Evolutionary conservation across 768 basidiomycete genomes (phyloP), one percentile per base, ranked within the genome.

Genomic region (Clitopilus passeckerianus): DNA sequence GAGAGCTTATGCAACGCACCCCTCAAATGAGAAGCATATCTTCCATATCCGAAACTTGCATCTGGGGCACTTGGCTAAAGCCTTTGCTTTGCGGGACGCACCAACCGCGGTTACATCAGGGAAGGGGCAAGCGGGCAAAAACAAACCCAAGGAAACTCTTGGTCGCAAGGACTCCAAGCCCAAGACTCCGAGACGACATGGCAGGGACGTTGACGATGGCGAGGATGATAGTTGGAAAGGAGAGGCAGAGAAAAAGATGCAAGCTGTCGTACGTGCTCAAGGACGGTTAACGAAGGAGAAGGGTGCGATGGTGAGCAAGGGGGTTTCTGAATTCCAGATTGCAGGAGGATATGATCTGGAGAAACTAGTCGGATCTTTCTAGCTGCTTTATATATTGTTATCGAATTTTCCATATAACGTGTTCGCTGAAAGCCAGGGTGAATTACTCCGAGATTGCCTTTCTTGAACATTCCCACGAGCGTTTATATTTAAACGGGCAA

Each of bases 1-100:
- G 77, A 85, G 96, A 57, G 97, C 97, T 0, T 99, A 98, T 72
- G 90, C 97, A 30, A 99, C 97, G 0, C 97, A 99, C 74, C 95
- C 97, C 0, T 83, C 90, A 15, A 86, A 88, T 61, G 97, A 98
- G 72, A 99, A 98, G 68, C 87, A 93, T 63, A 92, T 98, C 56
- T 99, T 99, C 78, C 95, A 98, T 72, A 87, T 98, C 60, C 90
- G 90, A 15, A 86, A 96, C 69, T 80, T 98, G 8, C 97, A 99
- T 69, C 82, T 97, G 46, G 97, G 97, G 1, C 97, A 99, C 76
- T 74, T 93, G 52, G 93, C 95, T 15, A 95, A 96, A 72, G 85
- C 93, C 0, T 96, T 96, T 67, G 91, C 91, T 0, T 78, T 95
- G 63, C 89, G 94, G 30, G 94, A 95, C 27, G 89, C 94, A 8